Percentiles rank a stretch among this genome's conserved stretches.
Conservation (phyloP, 1,139 yeast genomes). For the Suhomyces bolitotheri region DNA sequence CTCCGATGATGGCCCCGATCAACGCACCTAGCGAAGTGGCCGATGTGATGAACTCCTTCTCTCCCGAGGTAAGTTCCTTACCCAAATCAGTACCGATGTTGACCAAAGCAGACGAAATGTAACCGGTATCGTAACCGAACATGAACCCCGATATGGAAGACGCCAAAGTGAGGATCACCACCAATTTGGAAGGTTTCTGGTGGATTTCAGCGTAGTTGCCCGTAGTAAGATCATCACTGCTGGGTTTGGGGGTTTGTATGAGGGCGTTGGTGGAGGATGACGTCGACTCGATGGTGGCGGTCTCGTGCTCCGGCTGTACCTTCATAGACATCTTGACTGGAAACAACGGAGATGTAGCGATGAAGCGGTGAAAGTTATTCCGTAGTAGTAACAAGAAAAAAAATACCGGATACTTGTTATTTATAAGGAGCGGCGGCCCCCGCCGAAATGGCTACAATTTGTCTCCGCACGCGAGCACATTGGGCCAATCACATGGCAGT, state of each 20-base stretch:
- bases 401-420: neutral
- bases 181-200: constrained; percentile 59
- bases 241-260: neutral
- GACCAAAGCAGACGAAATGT: constrained; percentile 88
- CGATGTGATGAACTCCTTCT: constrained; percentile 88
- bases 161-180: constrained; percentile 68
- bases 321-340: constrained; percentile 5
- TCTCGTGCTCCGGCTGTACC: constrained; percentile 6
- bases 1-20: constrained; percentile 74
- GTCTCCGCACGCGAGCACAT: neutral
- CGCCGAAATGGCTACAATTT: neutral
- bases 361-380: no score
- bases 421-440: neutral
- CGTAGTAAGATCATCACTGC: neutral
- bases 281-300: constrained; percentile 9
- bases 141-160: constrained; percentile 92
- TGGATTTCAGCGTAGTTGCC: constrained; percentile 10
- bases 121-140: constrained; percentile 97
- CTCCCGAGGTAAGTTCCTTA: constrained; percentile 58
- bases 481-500: constrained; percentile 5
- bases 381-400: no score
- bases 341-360: neutral
- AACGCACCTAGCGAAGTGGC: constrained; percentile 94
- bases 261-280: constrained; percentile 9
- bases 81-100: constrained; percentile 75